Percentiles rank a stretch among this genome's conserved stretches.
phyloP scores from a whole-genome alignment of 2,329 filamentous ascomycete genomes.

The Paradendryphiella salina region DNA sequence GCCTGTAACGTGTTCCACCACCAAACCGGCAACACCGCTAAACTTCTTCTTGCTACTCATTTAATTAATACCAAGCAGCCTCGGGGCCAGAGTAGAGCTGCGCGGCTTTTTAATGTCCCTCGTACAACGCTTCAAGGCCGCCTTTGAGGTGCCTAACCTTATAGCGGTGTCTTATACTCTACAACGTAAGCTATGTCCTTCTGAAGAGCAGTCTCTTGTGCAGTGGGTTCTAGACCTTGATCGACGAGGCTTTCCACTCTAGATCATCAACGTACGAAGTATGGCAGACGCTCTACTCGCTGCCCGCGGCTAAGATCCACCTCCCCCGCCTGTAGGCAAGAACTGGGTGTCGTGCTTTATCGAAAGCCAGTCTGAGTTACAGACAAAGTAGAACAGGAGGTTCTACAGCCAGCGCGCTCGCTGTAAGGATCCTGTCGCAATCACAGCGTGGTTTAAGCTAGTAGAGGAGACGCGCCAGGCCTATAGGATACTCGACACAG shows the following conservation, averaged over 20 bases:
- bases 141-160: background rate
- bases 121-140: background rate
- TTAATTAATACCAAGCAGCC: too few species aligned
- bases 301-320: conserved; percentile 9
- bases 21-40: background rate
- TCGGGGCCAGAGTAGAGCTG: conserved; percentile 11
- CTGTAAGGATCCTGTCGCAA: too few species aligned
- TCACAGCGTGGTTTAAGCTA: too few species aligned
- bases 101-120: conserved; percentile 9
- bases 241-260: too few species aligned
- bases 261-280: too few species aligned
- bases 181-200: background rate
- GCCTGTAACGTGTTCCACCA: too few species aligned
- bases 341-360: conserved; percentile 13
- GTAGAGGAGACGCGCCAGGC: too few species aligned
- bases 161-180: background rate
- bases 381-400: conserved; percentile 15
- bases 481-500: background rate
- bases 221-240: conserved; percentile 15
- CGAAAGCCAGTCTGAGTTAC: conserved; percentile 10
- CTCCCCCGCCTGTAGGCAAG: conserved; percentile 10
- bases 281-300: too few species aligned
- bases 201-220: conserved; percentile 14
- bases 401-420: conserved; percentile 9
- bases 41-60: conserved; percentile 6